These are phyloP conservation scores for Coccinonectria pachysandricola DNA, from an alignment of 2,329 filamentous ascomycete genomes.

Conservation along the genomic window DNA sequence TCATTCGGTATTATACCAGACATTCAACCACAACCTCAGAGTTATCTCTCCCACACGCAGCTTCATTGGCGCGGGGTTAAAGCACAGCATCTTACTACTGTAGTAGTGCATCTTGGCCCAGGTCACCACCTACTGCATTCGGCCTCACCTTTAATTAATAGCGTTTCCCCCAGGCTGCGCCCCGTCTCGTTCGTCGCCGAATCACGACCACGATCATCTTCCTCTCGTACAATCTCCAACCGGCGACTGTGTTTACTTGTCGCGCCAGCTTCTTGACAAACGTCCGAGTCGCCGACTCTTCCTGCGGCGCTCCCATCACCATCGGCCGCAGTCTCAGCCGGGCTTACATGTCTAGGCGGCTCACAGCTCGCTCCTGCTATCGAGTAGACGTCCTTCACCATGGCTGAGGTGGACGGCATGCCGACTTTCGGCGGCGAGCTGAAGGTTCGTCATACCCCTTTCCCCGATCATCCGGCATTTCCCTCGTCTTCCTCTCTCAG, in stretches of 20 bases:
- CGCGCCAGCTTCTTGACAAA: too few relatives aligned
- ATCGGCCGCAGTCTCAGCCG: too few relatives aligned
- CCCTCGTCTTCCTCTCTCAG: not conserved
- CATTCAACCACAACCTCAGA: too few relatives aligned
- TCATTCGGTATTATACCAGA: too few relatives aligned
- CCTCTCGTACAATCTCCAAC: too few relatives aligned
- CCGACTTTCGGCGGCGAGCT: conserved; percentile 89
- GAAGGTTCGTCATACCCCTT: conserved; percentile 51
- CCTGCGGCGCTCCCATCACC: too few relatives aligned
- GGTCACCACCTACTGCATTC: conserved; percentile 14
- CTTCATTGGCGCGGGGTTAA: conserved; percentile 18
- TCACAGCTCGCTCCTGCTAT: conserved; percentile 10
- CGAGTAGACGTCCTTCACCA: conserved; percentile 27
- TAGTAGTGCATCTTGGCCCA: too few relatives aligned
- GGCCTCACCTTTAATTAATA: too few relatives aligned
- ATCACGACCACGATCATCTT: conserved; percentile 9
- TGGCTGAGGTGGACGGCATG: conserved; percentile 74
- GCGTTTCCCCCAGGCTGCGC: too few relatives aligned
- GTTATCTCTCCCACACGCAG: too few relatives aligned
- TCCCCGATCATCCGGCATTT: not conserved
- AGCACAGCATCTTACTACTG: conserved; percentile 3
- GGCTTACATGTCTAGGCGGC: conserved; percentile 13
- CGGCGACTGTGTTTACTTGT: too few relatives aligned
- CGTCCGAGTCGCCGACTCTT: too few relatives aligned
- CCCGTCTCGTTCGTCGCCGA: conserved; percentile 7